Conservation (phyloP, 805 yeast genomes). For the Ascoidea tarda region DNA sequence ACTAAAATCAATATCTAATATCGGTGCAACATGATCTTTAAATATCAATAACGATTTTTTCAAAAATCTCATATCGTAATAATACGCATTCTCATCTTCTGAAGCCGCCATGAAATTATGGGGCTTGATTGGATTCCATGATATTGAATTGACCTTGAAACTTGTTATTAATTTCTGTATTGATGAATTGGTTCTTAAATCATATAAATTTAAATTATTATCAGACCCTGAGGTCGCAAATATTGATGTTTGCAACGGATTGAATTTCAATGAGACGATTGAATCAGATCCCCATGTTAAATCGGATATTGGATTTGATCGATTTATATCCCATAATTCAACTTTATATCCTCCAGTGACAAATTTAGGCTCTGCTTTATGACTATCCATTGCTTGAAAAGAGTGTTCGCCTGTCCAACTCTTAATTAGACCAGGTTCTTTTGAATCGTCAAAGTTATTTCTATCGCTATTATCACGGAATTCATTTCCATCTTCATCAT, state of each 20-base stretch:
- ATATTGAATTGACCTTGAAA: conserved; percentile 70
- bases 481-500: conserved; percentile 8
- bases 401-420: conserved; percentile 78
- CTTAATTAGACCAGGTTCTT: conserved; percentile 45
- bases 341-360: conserved; percentile 88
- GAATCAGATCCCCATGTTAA: conserved; percentile 97
- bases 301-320: conserved; percentile 65
- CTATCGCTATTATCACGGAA: conserved; percentile 20
- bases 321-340: conserved; percentile 81
- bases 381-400: conserved; percentile 79
- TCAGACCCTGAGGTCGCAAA: conserved; percentile 87
- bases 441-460: conserved; percentile 15
- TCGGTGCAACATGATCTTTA: conserved; percentile 94
- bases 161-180: conserved; percentile 79
- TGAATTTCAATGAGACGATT: conserved; percentile 68
- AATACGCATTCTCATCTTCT: conserved; percentile 90
- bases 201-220: conserved; percentile 82
- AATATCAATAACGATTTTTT: conserved; percentile 67
- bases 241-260: conserved; percentile 78
- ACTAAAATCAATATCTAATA: conserved; percentile 85
- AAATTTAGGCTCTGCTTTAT: conserved; percentile 54
- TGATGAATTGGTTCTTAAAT: conserved; percentile 80
- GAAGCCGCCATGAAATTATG: conserved; percentile 81
- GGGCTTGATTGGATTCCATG: conserved; percentile 99
- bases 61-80: conserved; percentile 95